Base-by-base conservation (phyloP, 2,329 filamentous ascomycete species). In the Talaromyces amestolkiae region DNA sequence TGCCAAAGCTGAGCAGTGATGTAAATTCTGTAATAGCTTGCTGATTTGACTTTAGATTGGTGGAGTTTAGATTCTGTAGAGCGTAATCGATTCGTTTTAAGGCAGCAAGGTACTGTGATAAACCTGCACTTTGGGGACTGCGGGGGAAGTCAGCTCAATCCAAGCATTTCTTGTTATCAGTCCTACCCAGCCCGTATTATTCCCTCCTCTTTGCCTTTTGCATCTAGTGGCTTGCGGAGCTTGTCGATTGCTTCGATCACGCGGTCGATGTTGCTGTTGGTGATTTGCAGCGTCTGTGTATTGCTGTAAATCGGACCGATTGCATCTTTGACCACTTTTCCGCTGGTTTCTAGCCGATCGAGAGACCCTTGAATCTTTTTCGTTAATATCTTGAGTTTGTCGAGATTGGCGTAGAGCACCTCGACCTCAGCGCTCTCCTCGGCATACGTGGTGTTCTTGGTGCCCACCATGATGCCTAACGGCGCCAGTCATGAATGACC, bases 341-440 rank as follows among this genome's bases (percentile, higher is more conserved):
- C 95, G 62, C 92, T 96, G 43, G 89, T 87, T 72, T 98, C 93
- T 39, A 99, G 84, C 64, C 93, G 87, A 43, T 88, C 86, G 70
- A 97, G 85, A 61, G 92, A 96, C 33, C 91, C 90, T 78, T 96
- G 91, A 64, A 99, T 97, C 83, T 96, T 97, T 82, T 95, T 97
- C 37, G 93, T 97, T 76, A 98, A 85, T 74, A 92, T 88, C 67
- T 93, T 90, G 71, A 96, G 96, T 85, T 97, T 98, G 72, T 96
- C 92, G 68, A 98, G 87, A 70, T 88, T 88, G 64, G 87, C 86
- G 69, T 85, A 86, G 27, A 89, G 78, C 63, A 89, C 87, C 76
- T 89, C 87, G 49, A 89, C 87, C 77, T 89, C 87, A 7, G 87
- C 87, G 74, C 85, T 86, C 79, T 89, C 87, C 78, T 89, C 87